Conservation (phyloP, 495 filamentous ascomycete genomes). For the Parmelia sp. region DNA sequence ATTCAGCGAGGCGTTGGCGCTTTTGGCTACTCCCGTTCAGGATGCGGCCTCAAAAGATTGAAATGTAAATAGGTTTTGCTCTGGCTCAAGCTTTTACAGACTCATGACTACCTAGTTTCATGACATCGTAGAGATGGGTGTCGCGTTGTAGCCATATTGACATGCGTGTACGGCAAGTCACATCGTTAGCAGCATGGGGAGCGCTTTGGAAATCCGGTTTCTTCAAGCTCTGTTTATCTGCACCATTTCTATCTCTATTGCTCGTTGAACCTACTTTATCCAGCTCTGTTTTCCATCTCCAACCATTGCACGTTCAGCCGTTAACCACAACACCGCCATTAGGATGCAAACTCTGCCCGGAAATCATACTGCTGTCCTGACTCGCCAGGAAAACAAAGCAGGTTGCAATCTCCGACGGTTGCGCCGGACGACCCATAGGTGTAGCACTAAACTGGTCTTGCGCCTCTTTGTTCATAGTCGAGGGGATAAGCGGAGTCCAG, state of each 20-base stretch:
- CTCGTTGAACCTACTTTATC: background rate
- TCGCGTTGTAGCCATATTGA: background rate
- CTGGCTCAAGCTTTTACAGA: background rate
- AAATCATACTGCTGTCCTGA: slow-evolving; percentile 62
- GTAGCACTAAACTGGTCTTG: slow-evolving; percentile 63
- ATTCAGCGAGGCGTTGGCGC: slow-evolving; percentile 6
- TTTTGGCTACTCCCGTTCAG: background rate
- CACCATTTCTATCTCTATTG: background rate
- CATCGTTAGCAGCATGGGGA: background rate
- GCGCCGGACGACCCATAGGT: slow-evolving; percentile 73
- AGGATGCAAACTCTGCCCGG: slow-evolving; percentile 58
- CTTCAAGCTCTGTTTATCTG: background rate
- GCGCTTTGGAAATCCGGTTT: background rate
- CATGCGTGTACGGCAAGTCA: background rate
- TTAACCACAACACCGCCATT: slow-evolving; percentile 61
- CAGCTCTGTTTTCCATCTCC: background rate
- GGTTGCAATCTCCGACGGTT: slow-evolving; percentile 73
- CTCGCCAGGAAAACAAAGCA: slow-evolving; percentile 83
- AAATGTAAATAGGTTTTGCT: background rate
- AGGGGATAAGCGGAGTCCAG: slow-evolving; percentile 77
- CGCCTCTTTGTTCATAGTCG: slow-evolving; percentile 66
- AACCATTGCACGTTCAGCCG: slow-evolving; percentile 33
- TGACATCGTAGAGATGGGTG: background rate
- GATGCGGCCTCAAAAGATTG: background rate
- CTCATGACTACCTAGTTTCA: too few relatives aligned